Percentiles rank a stretch among this genome's conserved stretches.
These are phyloP conservation scores for Petunia secreta DNA, from an alignment of 257 asterid species.

Conservation along the genomic window DNA sequence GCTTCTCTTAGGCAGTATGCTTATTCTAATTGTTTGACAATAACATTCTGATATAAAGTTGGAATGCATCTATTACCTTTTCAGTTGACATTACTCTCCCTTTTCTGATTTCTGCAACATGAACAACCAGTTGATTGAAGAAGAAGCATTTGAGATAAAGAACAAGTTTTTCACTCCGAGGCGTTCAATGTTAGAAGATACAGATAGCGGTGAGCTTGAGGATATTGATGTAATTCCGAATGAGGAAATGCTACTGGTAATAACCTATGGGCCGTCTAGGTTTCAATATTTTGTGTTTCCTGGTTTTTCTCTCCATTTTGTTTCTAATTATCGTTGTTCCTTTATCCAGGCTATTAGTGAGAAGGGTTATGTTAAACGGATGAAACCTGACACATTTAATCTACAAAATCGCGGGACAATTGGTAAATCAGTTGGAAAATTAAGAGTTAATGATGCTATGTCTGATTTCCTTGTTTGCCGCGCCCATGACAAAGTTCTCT, in stretches of 20 bases:
- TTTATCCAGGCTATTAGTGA: slow-evolving; percentile 85
- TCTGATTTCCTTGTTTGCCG: slow-evolving; percentile 94
- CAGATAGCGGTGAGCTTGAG: slow-evolving; percentile 78
- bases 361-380: slow-evolving; percentile 94
- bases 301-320: neutral
- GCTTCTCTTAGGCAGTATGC: neutral
- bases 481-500: slow-evolving; percentile 90
- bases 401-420: slow-evolving; percentile 93
- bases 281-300: slow-evolving; percentile 24
- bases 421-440: slow-evolving; percentile 96
- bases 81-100: neutral
- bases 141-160: slow-evolving; percentile 86
- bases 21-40: neutral
- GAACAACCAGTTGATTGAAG: slow-evolving; percentile 68
- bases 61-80: neutral
- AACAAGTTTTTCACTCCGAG: slow-evolving; percentile 81
- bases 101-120: slow-evolving; percentile 15
- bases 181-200: slow-evolving; percentile 88
- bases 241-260: slow-evolving; percentile 93
- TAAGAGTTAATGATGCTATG: slow-evolving; percentile 90
- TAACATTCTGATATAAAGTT: neutral
- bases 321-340: slow-evolving; percentile 9
- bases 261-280: slow-evolving; percentile 12
- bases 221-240: slow-evolving; percentile 93
- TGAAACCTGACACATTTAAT: slow-evolving; percentile 94